phyloP scores from a whole-genome alignment of 371 early-diverging fungal genomes.

The Syncephalis fuscata region DNA sequence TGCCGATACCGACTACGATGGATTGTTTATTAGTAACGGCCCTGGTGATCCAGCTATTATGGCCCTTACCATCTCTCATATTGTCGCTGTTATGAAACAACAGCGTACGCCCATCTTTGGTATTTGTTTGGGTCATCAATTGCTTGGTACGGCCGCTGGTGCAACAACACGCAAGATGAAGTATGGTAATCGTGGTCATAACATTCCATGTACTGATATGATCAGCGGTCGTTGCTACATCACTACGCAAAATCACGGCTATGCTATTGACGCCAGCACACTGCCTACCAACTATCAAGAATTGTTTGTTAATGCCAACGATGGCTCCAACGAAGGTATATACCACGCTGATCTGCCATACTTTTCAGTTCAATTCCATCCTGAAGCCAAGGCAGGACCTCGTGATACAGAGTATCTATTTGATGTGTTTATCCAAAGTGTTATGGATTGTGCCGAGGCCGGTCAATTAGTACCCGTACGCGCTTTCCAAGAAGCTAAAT shows the following conservation, averaged over 20 bases:
- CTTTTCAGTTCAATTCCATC: slow-evolving; percentile 97
- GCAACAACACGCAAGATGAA: slow-evolving; percentile 89
- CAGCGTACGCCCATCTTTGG: slow-evolving; percentile 87
- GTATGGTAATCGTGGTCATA: slow-evolving; percentile 97
- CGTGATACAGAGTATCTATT: slow-evolving; percentile 92
- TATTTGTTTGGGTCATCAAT: slow-evolving; percentile 95
- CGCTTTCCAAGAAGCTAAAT: slow-evolving; percentile 46
- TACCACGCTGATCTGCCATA: slow-evolving; percentile 73
- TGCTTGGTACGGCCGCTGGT: slow-evolving; percentile 84
- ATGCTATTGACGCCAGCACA: slow-evolving; percentile 74
- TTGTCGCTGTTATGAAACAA: slow-evolving; percentile 41
- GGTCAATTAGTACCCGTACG: slow-evolving; percentile 55
- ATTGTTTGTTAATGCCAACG: slow-evolving; percentile 94
- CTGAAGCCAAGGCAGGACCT: slow-evolving; percentile 94
- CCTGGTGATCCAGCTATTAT: slow-evolving; percentile 92
- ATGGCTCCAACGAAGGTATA: slow-evolving; percentile 95
- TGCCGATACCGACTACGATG: slow-evolving; percentile 60
- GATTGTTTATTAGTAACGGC: slow-evolving; percentile 91
- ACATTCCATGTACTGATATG: slow-evolving; percentile 94
- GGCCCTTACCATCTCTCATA: slow-evolving; percentile 46
- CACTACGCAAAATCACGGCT: slow-evolving; percentile 95
- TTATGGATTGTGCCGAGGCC: slow-evolving; percentile 48
- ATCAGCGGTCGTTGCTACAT: slow-evolving; percentile 92
- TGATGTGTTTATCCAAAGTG: slow-evolving; percentile 70
- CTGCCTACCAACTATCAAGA: slow-evolving; percentile 67